phyloP scores from a whole-genome alignment of 2,329 filamentous ascomycete genomes.

The Trichoderma semiorbis region DNA sequence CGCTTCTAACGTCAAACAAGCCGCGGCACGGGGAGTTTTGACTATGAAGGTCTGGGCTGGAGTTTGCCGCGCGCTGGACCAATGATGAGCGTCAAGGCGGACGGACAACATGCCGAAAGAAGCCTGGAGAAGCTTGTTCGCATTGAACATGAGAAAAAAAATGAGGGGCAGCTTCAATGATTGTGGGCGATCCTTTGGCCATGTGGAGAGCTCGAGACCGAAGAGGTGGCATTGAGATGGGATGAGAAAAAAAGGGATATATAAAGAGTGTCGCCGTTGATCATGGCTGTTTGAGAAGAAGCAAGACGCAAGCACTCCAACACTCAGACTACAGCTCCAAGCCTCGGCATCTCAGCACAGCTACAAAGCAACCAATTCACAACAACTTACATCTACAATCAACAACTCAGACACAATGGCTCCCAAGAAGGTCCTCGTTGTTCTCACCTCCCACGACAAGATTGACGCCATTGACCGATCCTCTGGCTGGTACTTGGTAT shows the following conservation, averaged over 20 bases:
- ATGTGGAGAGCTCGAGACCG: background rate
- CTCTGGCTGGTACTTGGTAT: conserved; percentile 69
- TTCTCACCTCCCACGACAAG: conserved; percentile 61
- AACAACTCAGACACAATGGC: background rate
- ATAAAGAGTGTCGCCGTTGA: background rate
- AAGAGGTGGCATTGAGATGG: background rate
- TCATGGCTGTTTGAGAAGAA: background rate
- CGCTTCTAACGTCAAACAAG: background rate
- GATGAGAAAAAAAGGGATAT: background rate
- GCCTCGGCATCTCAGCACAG: background rate
- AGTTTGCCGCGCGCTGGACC: background rate
- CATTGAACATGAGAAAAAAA: background rate
- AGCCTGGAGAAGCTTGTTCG: background rate
- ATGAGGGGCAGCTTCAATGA: background rate
- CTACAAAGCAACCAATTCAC: background rate
- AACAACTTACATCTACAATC: background rate
- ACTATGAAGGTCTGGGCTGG: background rate
- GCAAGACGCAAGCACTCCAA: background rate
- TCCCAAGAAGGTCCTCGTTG: conserved; percentile 62
- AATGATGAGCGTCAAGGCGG: background rate
- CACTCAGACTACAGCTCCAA: background rate
- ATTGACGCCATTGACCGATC: conserved; percentile 47
- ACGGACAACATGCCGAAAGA: background rate
- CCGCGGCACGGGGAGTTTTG: background rate
- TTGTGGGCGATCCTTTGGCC: background rate